phyloP scores from a whole-genome alignment of 23 red algal genomes.

The Gracilariopsis chorda region DNA sequence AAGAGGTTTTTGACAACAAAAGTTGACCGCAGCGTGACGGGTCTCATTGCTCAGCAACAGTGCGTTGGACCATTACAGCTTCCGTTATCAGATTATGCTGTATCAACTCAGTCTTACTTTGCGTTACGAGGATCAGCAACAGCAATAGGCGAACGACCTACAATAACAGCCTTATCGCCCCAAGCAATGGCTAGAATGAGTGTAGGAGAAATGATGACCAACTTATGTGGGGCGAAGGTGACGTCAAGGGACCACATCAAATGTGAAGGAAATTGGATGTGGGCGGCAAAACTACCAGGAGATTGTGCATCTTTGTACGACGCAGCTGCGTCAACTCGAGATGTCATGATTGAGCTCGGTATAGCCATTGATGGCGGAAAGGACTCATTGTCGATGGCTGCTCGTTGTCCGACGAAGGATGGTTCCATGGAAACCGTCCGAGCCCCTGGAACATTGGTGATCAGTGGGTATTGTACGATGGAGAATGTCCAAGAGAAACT shows the following conservation, averaged over 20 bases:
- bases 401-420: slow-evolving; percentile 60
- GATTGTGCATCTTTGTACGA: slow-evolving; percentile 89
- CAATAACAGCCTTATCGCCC: slow-evolving; percentile 66
- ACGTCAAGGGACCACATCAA: slow-evolving; percentile 75
- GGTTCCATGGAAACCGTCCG: slow-evolving; percentile 70
- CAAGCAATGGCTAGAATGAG: slow-evolving; percentile 97
- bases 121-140: slow-evolving; percentile 65
- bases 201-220: slow-evolving; percentile 98
- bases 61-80: slow-evolving; percentile 95
- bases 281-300: slow-evolving; percentile 86
- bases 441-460: slow-evolving; percentile 92
- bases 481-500: slow-evolving; percentile 61
- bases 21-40: slow-evolving; percentile 97
- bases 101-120: slow-evolving; percentile 73
- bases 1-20: slow-evolving; percentile 98
- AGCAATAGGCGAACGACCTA: slow-evolving; percentile 84
- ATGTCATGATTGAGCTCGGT: slow-evolving; percentile 76
- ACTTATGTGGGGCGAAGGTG: slow-evolving; percentile 76
- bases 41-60: slow-evolving; percentile 96
- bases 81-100: slow-evolving; percentile 86
- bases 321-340: slow-evolving; percentile 79
- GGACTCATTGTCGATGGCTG: slow-evolving; percentile 98
- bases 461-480: slow-evolving; percentile 88
- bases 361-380: slow-evolving; percentile 99
- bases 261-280: slow-evolving; percentile 99